A percentile compares a stretch with the other conserved stretches of the same genome.
These are phyloP conservation scores for Yarrowia divulgata DNA, from an alignment of 805 yeast genomes.

Conservation along the genomic window DNA sequence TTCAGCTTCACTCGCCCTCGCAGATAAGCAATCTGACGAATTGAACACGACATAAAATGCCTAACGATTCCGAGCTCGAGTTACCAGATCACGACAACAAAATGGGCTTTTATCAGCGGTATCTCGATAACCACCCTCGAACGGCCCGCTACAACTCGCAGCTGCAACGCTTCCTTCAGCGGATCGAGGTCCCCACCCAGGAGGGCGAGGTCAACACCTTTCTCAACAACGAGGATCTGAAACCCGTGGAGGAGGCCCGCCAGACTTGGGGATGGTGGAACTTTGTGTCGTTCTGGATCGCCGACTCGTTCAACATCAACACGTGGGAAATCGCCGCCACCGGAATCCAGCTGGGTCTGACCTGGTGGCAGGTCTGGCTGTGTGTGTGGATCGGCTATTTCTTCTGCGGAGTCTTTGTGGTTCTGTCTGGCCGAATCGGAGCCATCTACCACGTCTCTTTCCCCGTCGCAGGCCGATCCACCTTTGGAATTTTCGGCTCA, in stretches of 20 bases:
- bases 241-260: constrained; percentile 76
- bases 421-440: constrained; percentile 78
- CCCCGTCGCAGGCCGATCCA: constrained; percentile 80
- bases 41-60: neutral
- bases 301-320: constrained; percentile 87
- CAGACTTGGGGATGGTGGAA: constrained; percentile 89
- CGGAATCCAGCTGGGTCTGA: constrained; percentile 76
- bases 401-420: constrained; percentile 72
- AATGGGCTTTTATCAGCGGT: neutral
- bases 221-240: constrained; percentile 74
- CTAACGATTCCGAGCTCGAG: neutral
- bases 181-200: constrained; percentile 36
- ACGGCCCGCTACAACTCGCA: constrained; percentile 2
- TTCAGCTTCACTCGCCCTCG: neutral
- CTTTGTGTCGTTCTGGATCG: constrained; percentile 81
- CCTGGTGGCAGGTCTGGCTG: constrained; percentile 93
- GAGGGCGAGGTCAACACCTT: constrained; percentile 50
- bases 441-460: constrained; percentile 81
- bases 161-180: neutral
- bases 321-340: constrained; percentile 93
- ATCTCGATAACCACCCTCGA: neutral
- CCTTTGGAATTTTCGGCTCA: constrained; percentile 88
- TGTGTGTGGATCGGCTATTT: constrained; percentile 87
- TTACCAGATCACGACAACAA: neutral
- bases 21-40: constrained; percentile 10